Percentiles rank a stretch among this genome's conserved stretches.
These are phyloP conservation scores for Lipomyces kockii DNA, from an alignment of 805 yeast species.

Conservation along the genomic window DNA sequence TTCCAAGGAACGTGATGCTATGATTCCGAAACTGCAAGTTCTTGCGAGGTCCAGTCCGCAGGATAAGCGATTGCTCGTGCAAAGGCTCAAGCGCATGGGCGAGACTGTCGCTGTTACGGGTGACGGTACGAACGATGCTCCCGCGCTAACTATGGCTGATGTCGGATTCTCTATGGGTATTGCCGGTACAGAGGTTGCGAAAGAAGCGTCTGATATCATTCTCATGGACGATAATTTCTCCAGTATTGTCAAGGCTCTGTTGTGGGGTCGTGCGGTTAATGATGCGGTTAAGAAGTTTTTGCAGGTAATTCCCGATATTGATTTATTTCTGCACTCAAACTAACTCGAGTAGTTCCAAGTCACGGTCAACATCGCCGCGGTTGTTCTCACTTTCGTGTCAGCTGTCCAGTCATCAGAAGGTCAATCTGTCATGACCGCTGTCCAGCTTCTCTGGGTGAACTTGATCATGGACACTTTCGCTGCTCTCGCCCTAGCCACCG, in stretches of 20 bases:
- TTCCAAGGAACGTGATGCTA: slow-evolving; percentile 56
- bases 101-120: slow-evolving; percentile 99
- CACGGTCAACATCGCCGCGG: slow-evolving; percentile 97
- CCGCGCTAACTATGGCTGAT: slow-evolving; percentile 94
- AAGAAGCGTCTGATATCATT: slow-evolving; percentile 94
- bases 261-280: slow-evolving; percentile 98
- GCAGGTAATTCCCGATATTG: slow-evolving; percentile 51
- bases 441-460: slow-evolving; percentile 96
- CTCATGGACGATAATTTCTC: slow-evolving; percentile 93
- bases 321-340: background rate
- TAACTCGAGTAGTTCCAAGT: slow-evolving; percentile 63
- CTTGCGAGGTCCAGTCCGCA: slow-evolving; percentile 96
- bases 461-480: slow-evolving; percentile 98
- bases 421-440: slow-evolving; percentile 90
- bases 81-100: slow-evolving; percentile 73
- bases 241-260: slow-evolving; percentile 93
- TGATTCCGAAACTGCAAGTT: slow-evolving; percentile 79
- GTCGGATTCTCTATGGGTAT: slow-evolving; percentile 99
- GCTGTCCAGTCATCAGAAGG: slow-evolving; percentile 85
- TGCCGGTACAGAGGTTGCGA: slow-evolving; percentile 97
- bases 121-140: slow-evolving; percentile 99
- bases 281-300: slow-evolving; percentile 92
- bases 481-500: slow-evolving; percentile 96
- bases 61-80: slow-evolving; percentile 87
- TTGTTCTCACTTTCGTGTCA: slow-evolving; percentile 86